These are phyloP conservation scores for Funneliformis geosporum DNA, from an alignment of 192 early-diverging fungal species.

Conservation along the genomic window DNA sequence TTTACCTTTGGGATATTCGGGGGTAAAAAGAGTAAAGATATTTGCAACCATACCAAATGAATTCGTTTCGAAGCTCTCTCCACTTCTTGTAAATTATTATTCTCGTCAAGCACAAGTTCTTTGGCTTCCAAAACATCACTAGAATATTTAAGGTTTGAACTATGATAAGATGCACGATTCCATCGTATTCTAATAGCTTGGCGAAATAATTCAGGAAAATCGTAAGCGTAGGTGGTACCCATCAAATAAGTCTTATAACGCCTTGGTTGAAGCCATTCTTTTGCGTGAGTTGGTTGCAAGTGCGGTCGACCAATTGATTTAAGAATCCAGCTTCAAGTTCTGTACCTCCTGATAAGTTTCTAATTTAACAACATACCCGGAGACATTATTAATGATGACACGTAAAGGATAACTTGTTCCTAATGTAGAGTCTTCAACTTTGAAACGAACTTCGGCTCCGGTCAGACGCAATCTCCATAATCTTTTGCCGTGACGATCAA, in stretches of 20 bases:
- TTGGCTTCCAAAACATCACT: conserved; percentile 69
- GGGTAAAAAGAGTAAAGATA: conserved; percentile 85
- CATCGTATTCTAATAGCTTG: conserved; percentile 82
- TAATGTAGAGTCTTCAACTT: conserved; percentile 69
- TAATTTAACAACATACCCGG: conserved; percentile 88
- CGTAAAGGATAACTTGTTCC: conserved; percentile 70
- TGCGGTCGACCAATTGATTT: conserved; percentile 83
- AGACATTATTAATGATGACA: conserved; percentile 89
- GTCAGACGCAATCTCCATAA: conserved; percentile 94
- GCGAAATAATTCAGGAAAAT: conserved; percentile 97
- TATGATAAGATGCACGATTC: conserved; percentile 56
- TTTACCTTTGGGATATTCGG: conserved; percentile 89
- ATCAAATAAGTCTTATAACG: conserved; percentile 97
- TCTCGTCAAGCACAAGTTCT: conserved; percentile 91
- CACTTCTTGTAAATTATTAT: conserved; percentile 75
- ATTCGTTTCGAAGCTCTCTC: conserved; percentile 83
- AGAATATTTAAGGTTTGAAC: conserved; percentile 54
- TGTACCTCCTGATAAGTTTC: conserved; percentile 92
- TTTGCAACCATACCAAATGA: conserved; percentile 96
- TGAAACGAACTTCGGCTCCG: conserved; percentile 96
- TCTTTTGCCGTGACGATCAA: conserved; percentile 91
- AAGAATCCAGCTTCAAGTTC: conserved; percentile 81
- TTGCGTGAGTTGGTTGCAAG: conserved; percentile 76
- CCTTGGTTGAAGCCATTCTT: conserved; percentile 94
- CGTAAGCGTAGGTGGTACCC: conserved; percentile 99